Conservation (phyloP, 495 filamentous ascomycete species). For the Clohesyomyces aquaticus region DNA sequence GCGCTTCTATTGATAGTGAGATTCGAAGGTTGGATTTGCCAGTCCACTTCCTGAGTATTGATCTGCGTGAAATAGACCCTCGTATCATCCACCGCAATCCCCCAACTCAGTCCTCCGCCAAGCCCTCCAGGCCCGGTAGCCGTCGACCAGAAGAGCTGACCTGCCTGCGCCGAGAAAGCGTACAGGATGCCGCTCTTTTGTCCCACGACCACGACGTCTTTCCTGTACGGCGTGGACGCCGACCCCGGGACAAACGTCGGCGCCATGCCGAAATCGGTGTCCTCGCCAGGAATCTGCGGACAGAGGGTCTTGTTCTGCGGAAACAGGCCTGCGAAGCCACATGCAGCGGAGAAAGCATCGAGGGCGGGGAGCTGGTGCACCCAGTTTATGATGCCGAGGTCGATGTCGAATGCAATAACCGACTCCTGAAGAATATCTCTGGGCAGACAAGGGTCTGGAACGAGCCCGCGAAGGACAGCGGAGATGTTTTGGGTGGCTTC, state of each 20-base stretch:
- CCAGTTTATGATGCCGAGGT: slow-evolving; percentile 45
- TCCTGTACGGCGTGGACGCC: slow-evolving; percentile 18
- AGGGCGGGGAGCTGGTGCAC: slow-evolving; percentile 38
- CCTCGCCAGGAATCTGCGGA: slow-evolving; percentile 45
- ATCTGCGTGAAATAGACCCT: slow-evolving; percentile 47
- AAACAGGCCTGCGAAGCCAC: slow-evolving; percentile 28
- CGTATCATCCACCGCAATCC: slow-evolving; percentile 47
- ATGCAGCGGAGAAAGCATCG: slow-evolving; percentile 46
- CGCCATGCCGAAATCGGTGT: slow-evolving; percentile 53
- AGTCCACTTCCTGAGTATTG: slow-evolving; percentile 38
- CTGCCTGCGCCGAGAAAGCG: slow-evolving; percentile 43
- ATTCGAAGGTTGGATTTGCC: slow-evolving; percentile 32
- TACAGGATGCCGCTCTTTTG: slow-evolving; percentile 51
- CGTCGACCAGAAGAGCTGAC: slow-evolving; percentile 44
- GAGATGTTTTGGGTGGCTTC: slow-evolving; percentile 18
- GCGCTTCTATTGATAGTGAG: slow-evolving; percentile 41
- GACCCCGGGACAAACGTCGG: slow-evolving; percentile 45
- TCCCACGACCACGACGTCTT: slow-evolving; percentile 46
- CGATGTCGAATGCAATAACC: slow-evolving; percentile 46
- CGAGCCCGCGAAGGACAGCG: too few species aligned
- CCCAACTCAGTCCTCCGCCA: slow-evolving; percentile 49
- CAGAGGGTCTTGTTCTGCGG: slow-evolving; percentile 38
- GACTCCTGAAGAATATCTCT: slow-evolving; percentile 45
- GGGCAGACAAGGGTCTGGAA: slow-evolving; percentile 38
- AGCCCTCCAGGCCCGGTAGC: slow-evolving; percentile 40